Percentiles rank a stretch among this genome's conserved stretches.
phyloP scores from a whole-genome alignment of 2,329 filamentous ascomycete species.

The Xylariaceae sp. region DNA sequence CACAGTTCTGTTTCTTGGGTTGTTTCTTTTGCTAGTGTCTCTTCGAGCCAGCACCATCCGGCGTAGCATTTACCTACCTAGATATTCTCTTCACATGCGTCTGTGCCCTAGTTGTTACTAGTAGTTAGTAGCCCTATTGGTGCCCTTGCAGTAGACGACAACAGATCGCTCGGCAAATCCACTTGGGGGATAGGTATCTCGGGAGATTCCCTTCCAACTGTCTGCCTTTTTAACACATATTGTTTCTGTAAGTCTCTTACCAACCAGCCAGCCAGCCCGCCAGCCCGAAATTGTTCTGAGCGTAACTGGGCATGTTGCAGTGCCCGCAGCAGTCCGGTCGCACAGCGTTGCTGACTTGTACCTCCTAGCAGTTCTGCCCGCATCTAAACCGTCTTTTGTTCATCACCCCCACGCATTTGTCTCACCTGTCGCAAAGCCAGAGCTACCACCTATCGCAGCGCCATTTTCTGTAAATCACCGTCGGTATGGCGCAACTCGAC shows the following conservation, averaged over 20 bases:
- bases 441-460: neutral
- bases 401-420: neutral
- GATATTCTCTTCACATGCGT: constrained; percentile 13
- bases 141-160: constrained; percentile 17
- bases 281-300: neutral
- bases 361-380: neutral
- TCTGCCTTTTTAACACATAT: constrained; percentile 1
- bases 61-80: neutral
- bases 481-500: constrained; percentile 90
- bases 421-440: neutral
- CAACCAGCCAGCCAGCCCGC: neutral
- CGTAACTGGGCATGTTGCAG: neutral
- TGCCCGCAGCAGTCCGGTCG: constrained; percentile 4
- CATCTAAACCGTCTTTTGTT: neutral
- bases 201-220: constrained; percentile 3
- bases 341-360: constrained; percentile 20
- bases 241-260: constrained; percentile 17
- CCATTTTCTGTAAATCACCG: constrained; percentile 26
- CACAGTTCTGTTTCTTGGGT: constrained; percentile 10
- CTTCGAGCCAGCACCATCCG: constrained; percentile 16
- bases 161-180: constrained; percentile 20
- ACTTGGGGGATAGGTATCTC: constrained; percentile 3
- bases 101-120: constrained; percentile 7
- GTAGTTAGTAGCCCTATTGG: constrained; percentile 10
- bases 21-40: constrained; percentile 4